Evolutionary conservation across 139 green algal species (phyloP), one percentile per base, ranked within the genome.

Genomic region (Chlorella sorokiniana): DNA sequence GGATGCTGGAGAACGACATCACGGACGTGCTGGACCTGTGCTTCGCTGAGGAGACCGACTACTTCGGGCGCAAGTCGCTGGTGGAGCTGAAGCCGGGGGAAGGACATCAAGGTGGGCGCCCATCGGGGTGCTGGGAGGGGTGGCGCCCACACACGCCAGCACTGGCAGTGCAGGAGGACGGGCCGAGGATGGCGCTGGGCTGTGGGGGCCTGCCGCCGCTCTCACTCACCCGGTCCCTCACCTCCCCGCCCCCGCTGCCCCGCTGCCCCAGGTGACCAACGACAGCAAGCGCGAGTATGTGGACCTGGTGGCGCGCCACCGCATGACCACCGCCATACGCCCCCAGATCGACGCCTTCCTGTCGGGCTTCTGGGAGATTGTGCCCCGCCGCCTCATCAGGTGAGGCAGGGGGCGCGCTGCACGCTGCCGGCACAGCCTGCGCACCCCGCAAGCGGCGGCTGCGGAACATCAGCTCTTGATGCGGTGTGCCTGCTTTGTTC

Each of bases 221-320:
- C n/a, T n/a, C n/a, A n/a, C n/a, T n/a, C n/a, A n/a, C n/a, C n/a
- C n/a, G n/a, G n/a, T n/a, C n/a, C n/a, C n/a, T n/a, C n/a, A n/a
- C n/a, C n/a, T n/a, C n/a, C n/a, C n/a, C n/a, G n/a, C n/a, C n/a
- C 71, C 31, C 42, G 37, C 48, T 22, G 8, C 14, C 31, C 48
- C 22, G 22, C 14, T 11, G 38, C 59, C 91, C 35, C 85, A 86
- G 48, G 96, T 99, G 8, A 98, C 94, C 14, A 92, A 99, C 81
- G 89, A 91, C 64, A 99, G 98, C 91, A 99, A 99, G 91, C 80
- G 83, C 42, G 93, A 97, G 84, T 99, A 99, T 83, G 96, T 99
- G 51, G 92, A 98, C 84, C 90, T 98, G 31, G 89, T 98, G 40
- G 92, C 97, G 0, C 87, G 94, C 18, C 94, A 99, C 88, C 87